Conservation (phyloP, 192 early-diverging fungal species). For the Geranomyces michiganensis region DNA sequence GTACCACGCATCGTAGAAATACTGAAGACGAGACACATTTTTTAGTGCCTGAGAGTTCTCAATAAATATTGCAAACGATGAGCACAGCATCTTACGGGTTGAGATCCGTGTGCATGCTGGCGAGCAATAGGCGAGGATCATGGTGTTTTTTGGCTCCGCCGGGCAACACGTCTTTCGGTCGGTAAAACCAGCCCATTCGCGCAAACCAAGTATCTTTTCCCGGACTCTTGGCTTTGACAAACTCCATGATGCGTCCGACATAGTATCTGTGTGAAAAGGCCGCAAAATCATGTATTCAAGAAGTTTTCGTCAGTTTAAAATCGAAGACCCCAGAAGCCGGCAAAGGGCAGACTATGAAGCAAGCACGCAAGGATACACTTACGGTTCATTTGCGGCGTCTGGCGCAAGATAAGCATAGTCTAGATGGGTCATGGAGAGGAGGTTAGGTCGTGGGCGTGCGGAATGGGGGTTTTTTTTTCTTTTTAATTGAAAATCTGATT, state of each 20-base stretch:
- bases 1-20: conserved; percentile 79
- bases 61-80: conserved; percentile 3
- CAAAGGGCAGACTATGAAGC: too few species aligned
- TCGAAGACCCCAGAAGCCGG: background rate
- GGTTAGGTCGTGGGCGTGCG: background rate
- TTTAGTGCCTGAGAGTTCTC: background rate
- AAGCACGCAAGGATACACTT: conserved; percentile 34
- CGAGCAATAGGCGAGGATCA: conserved; percentile 75
- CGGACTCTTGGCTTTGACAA: conserved; percentile 46
- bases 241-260: conserved; percentile 81
- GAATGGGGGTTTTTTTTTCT: background rate
- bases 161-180: conserved; percentile 73
- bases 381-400: conserved; percentile 73
- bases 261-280: conserved; percentile 42
- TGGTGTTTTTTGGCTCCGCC: conserved; percentile 55
- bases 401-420: conserved; percentile 79
- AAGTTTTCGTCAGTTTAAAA: background rate
- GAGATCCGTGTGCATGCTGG: conserved; percentile 87
- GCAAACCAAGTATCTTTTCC: conserved; percentile 42
- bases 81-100: conserved; percentile 56
- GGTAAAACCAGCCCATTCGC: conserved; percentile 56
- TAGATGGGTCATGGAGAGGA: conserved; percentile 22
- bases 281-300: background rate
- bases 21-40: background rate
- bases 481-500: background rate